These are phyloP conservation scores for Sporisorium graminicola DNA, from an alignment of 1,284 basidiomycete species.

Conservation along the genomic window DNA sequence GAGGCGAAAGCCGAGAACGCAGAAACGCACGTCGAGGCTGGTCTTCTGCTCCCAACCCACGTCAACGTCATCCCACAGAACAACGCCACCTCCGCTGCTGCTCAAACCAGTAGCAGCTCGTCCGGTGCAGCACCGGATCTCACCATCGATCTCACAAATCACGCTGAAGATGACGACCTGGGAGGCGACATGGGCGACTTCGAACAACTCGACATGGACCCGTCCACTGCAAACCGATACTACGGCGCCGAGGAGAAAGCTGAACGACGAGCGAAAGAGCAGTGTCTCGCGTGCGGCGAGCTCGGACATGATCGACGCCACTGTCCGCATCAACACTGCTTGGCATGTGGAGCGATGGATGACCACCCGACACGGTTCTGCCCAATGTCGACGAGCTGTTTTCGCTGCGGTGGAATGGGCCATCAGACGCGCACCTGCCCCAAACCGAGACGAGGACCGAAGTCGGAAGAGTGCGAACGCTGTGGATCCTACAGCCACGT, in stretches of 20 bases:
- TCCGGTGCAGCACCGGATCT: not conserved
- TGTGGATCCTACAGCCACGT: slow-evolving; percentile 81
- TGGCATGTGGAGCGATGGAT: slow-evolving; percentile 86
- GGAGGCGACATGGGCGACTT: slow-evolving; percentile 54
- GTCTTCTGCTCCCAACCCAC: slow-evolving; percentile 38
- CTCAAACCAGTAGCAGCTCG: slow-evolving; percentile 6
- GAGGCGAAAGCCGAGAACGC: slow-evolving; percentile 19
- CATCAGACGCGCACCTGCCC: slow-evolving; percentile 82
- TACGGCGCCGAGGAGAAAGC: slow-evolving; percentile 57
- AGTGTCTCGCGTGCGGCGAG: slow-evolving; percentile 56
- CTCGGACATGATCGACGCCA: slow-evolving; percentile 54
- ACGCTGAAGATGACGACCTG: slow-evolving; percentile 15
- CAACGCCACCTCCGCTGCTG: not conserved
- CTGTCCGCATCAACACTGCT: slow-evolving; percentile 75
- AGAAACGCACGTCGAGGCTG: slow-evolving; percentile 34
- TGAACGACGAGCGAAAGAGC: slow-evolving; percentile 45
- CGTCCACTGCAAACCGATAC: slow-evolving; percentile 50
- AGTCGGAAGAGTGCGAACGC: slow-evolving; percentile 76
- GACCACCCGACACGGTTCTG: slow-evolving; percentile 86
- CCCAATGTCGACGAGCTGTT: slow-evolving; percentile 85
- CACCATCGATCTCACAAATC: not conserved
- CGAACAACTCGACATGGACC: slow-evolving; percentile 54
- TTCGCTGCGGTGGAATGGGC: slow-evolving; percentile 85
- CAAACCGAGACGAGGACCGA: slow-evolving; percentile 33
- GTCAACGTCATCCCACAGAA: slow-evolving; percentile 29